Percentiles rank a stretch among this genome's conserved stretches.
Evolutionary conservation across 352 stramenopile genomes (phyloP).

Genomic region (Phytophthora pisi): DNA sequence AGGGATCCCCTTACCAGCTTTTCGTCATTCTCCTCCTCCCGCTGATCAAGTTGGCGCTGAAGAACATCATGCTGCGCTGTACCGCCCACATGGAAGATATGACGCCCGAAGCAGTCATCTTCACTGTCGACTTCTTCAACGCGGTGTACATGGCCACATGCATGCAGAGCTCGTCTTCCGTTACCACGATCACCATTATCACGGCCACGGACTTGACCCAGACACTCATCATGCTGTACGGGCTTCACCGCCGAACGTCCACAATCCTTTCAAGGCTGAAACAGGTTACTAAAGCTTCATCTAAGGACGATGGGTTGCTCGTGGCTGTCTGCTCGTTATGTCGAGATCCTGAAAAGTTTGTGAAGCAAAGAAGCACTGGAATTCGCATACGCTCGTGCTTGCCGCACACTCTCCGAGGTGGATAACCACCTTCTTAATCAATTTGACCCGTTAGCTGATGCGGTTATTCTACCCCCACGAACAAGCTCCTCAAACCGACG

Average conservation of each 20-base stretch:
- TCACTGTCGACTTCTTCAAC: conserved; percentile 30
- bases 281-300: background rate
- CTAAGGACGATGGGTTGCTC: background rate
- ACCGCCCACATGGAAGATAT: conserved; percentile 18
- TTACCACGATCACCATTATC: background rate
- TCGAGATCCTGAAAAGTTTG: background rate
- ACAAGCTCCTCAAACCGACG: background rate
- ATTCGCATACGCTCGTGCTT: conserved; percentile 7
- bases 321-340: background rate
- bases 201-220: conserved; percentile 2
- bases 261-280: background rate
- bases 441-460: background rate
- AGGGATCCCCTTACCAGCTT: conserved; percentile 5
- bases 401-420: background rate
- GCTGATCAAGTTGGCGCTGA: conserved; percentile 29
- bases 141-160: conserved; percentile 16
- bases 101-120: conserved; percentile 19
- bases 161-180: conserved; percentile 20
- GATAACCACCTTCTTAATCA: background rate
- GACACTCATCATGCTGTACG: conserved; percentile 9
- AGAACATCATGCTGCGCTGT: conserved; percentile 14
- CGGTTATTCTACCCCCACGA: background rate
- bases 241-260: conserved; percentile 3
- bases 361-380: background rate
- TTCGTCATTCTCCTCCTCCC: conserved; percentile 16